Base-by-base conservation (phyloP, 2,329 filamentous ascomycete genomes). In the Hypomyces perniciosus region DNA sequence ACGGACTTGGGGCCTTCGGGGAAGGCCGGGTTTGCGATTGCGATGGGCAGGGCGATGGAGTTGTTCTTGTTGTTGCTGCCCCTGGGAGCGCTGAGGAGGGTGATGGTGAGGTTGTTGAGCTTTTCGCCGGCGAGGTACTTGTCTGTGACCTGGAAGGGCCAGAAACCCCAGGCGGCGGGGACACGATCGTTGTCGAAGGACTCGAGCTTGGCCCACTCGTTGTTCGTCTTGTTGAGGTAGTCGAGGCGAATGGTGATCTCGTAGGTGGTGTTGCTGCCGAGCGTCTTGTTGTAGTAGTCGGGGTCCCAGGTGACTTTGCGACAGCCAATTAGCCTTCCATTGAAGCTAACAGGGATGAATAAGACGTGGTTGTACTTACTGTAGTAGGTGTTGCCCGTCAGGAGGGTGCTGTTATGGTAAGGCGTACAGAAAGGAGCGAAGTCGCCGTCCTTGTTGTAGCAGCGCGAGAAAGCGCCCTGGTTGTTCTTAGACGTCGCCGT, bases 281-380 rank as follows among this genome's bases (percentile, higher is more conserved):
- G 20, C 20, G 68, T 65, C 44, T 66, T 61, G 58, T 68, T 68
- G 67, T 78, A 80, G 64, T 69, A 76, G 46, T 71, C 65, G 27
- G 77, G 68, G 56, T 83, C 78, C 78, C 79, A 82, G 29, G 76
- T 80, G 48, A 82, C 79, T 81, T 20, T 20, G 20, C 20, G 20
- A 20, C 20, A 20, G 20, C 3, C 20, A 20, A 20, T 20, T 20
- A 20, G 20, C 20, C 20, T 20, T 20, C 20, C 20, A 20, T 20
- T 20, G 20, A 20, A 20, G 20, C 20, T 3, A 20, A n/a, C 2
- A 5, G 31, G 4, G 28, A 20, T 5, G 9, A 35, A 34, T 48
- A 39, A 44, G 35, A 29, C 4, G 34, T 13, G 20, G 38, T 8
- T 2, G 6, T 4, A 56, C 70, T 54, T 60, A 80, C 78, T 65